These are phyloP conservation scores for Xanthoconium stramineum DNA, from an alignment of 768 basidiomycete species.

Conservation along the genomic window DNA sequence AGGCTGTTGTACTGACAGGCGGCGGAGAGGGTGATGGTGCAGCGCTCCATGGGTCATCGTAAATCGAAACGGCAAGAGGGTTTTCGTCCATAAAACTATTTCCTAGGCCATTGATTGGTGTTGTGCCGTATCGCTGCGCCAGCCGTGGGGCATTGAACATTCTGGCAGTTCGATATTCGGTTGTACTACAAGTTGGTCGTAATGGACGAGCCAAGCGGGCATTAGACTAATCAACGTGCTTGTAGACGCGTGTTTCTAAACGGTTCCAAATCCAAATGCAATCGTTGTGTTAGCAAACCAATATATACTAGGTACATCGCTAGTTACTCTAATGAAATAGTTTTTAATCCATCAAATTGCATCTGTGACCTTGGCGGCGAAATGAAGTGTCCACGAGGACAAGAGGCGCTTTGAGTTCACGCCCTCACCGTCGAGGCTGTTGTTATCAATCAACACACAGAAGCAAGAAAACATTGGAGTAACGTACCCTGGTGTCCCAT, in stretches of 20 bases:
- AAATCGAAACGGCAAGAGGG: constrained; percentile 67
- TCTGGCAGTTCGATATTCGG: constrained; percentile 19
- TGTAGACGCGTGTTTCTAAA: constrained; percentile 6
- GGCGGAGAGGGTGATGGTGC: constrained; percentile 70
- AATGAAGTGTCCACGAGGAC: constrained; percentile 92
- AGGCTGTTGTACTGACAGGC: constrained; percentile 47
- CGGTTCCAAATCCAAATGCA: not conserved
- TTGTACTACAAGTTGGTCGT: constrained; percentile 7
- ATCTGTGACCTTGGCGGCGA: constrained; percentile 68
- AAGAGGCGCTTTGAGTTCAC: constrained; percentile 84
- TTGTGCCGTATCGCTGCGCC: constrained; percentile 61
- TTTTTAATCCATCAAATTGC: constrained; percentile 18
- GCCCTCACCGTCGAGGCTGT: constrained; percentile 77
- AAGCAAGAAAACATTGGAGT: not conserved
- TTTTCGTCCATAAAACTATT: constrained; percentile 76
- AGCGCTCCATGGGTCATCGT: constrained; percentile 82
- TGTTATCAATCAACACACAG: constrained; percentile 15
- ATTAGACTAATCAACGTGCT: not conserved
- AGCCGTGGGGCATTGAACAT: constrained; percentile 89
- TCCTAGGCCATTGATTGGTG: constrained; percentile 57
- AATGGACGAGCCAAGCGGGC: constrained; percentile 11
- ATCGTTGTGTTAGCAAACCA: constrained; percentile 11
- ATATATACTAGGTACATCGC: constrained; percentile 22
- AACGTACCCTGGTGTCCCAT: constrained; percentile 92
- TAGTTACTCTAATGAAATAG: constrained; percentile 11